Evolutionary conservation across 139 green algal species (phyloP).

Genomic region (Micractinium sp.): DNA sequence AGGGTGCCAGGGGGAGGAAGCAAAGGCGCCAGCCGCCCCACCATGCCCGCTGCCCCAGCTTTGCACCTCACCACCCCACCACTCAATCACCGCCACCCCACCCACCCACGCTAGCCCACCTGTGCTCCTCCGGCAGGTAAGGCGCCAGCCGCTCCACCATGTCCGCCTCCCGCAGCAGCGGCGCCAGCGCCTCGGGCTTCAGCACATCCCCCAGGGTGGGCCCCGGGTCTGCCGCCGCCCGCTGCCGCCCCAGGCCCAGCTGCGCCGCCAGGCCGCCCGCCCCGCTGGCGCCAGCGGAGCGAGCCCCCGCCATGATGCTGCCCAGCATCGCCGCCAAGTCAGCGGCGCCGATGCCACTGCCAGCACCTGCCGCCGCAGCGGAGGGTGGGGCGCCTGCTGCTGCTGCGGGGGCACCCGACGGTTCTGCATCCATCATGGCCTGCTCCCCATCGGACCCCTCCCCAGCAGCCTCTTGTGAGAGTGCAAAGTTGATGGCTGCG

Average conservation of each 20-base stretch:
- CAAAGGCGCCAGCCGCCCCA: not conserved
- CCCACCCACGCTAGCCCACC: constrained; percentile 10
- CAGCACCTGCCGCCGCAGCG: not conserved
- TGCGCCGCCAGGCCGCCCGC: not conserved
- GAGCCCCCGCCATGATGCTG: constrained; percentile 20
- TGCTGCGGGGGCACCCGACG: not conserved
- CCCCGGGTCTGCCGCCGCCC: constrained; percentile 36
- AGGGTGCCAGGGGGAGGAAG: too few species aligned
- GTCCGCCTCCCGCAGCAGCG: constrained; percentile 59
- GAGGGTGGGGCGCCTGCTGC: constrained; percentile 14
- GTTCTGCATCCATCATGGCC: constrained; percentile 25
- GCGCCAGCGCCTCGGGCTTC: constrained; percentile 59
- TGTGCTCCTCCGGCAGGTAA: constrained; percentile 66
- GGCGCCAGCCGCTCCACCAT: constrained; percentile 47
- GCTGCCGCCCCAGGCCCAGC: constrained; percentile 2
- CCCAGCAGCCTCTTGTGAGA: constrained; percentile 7
- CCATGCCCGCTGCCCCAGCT: not conserved
- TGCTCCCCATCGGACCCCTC: not conserved
- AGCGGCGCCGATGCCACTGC: not conserved
- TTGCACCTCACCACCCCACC: not conserved
- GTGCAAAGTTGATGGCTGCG: constrained; percentile 41
- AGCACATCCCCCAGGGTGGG: constrained; percentile 68
- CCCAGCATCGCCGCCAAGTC: constrained; percentile 13
- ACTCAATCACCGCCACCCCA: not conserved
- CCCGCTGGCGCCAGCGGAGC: too few species aligned